Evolutionary conservation across 192 early-diverging fungal species (phyloP).

Genomic region (Coemansia pectinata): DNA sequence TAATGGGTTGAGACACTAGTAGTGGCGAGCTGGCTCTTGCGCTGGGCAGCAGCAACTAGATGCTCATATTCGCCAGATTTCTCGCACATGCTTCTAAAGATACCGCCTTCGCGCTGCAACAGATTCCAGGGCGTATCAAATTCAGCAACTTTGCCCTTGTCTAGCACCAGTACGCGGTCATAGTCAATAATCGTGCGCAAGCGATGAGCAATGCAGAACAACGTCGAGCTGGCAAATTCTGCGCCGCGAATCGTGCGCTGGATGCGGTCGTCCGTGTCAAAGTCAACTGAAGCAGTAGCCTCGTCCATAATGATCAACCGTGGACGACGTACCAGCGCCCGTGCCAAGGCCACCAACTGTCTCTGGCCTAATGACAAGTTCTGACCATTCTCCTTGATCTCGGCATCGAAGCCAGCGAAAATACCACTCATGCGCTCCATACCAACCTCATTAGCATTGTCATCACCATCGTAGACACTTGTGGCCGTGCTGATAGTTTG

Average conservation of each 20-base stretch:
- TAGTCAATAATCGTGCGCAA: conserved; percentile 82
- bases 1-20: background rate
- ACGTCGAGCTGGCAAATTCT: conserved; percentile 69
- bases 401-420: conserved; percentile 66
- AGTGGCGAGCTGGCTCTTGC: conserved; percentile 6
- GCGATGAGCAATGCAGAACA: conserved; percentile 90
- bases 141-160: conserved; percentile 75
- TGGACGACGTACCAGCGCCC: conserved; percentile 70
- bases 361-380: conserved; percentile 78
- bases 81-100: conserved; percentile 79
- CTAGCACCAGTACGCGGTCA: conserved; percentile 80
- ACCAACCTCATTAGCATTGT: background rate
- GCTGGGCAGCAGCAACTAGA: conserved; percentile 2
- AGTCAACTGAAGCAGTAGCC: conserved; percentile 86
- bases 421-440: conserved; percentile 22
- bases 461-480: background rate
- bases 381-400: conserved; percentile 76
- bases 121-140: conserved; percentile 77
- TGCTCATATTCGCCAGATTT: conserved; percentile 74
- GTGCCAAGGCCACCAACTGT: conserved; percentile 73
- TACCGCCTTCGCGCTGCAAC: conserved; percentile 59
- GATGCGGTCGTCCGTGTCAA: conserved; percentile 83
- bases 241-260: conserved; percentile 81
- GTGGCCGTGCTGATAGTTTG: background rate
- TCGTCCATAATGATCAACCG: conserved; percentile 80